Percentiles rank a stretch among this genome's conserved stretches.
Evolutionary conservation across 2,329 filamentous ascomycete genomes (phyloP).

Genomic region (Annulohypoxylon truncatum): DNA sequence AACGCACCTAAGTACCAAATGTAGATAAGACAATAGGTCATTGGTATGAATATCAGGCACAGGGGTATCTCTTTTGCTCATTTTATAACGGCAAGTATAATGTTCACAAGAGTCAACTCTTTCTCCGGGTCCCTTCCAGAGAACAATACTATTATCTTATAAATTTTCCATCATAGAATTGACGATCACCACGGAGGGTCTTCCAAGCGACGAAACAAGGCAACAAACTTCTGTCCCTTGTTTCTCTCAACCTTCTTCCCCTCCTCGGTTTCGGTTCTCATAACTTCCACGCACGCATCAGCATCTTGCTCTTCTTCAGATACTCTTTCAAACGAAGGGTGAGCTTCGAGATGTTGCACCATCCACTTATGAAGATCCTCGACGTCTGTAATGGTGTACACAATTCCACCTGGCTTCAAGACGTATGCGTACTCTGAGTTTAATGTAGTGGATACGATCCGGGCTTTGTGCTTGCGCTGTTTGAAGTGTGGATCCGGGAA

Average conservation of each 20-base stretch:
- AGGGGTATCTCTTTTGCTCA: neutral
- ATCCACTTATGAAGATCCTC: constrained; percentile 95
- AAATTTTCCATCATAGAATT: neutral
- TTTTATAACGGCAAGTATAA: neutral
- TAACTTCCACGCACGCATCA: constrained; percentile 78
- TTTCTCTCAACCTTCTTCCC: constrained; percentile 96
- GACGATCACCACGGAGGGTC: constrained; percentile 77
- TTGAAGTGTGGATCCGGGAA: constrained; percentile 99
- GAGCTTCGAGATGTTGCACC: constrained; percentile 82
- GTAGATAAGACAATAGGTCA: neutral
- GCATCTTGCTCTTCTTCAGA: constrained; percentile 72
- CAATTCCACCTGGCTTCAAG: constrained; percentile 81
- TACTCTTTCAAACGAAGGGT: constrained; percentile 83
- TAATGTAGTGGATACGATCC: constrained; percentile 89
- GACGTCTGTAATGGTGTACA: constrained; percentile 98
- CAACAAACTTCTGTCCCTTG: constrained; percentile 89
- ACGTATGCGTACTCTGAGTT: constrained; percentile 95
- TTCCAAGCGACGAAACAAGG: constrained; percentile 82
- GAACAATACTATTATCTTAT: neutral
- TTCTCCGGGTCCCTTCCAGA: neutral
- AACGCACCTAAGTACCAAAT: neutral
- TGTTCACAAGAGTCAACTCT: neutral
- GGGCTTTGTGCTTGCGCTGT: constrained; percentile 93
- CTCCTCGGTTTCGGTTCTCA: constrained; percentile 91
- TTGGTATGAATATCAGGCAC: neutral